These are phyloP conservation scores for Penicillium pancosmium DNA, from an alignment of 495 filamentous ascomycete species.

Conservation along the genomic window DNA sequence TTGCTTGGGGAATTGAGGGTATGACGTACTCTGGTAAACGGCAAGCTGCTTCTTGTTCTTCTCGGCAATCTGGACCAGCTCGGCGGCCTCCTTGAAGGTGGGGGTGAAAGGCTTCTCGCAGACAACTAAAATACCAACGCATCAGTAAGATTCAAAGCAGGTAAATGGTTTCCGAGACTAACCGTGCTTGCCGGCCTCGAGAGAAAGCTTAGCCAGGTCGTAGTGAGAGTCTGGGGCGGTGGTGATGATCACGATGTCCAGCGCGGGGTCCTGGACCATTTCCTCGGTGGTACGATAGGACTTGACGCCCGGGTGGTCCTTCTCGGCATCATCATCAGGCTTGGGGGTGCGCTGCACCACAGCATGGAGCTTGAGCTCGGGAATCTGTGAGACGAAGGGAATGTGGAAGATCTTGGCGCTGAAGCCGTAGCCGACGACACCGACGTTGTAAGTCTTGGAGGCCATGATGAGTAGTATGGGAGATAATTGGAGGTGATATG, in stretches of 20 bases:
- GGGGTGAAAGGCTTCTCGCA: slow-evolving; percentile 91
- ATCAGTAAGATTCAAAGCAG: neutral
- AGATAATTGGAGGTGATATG: neutral
- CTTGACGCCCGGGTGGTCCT: slow-evolving; percentile 68
- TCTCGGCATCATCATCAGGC: slow-evolving; percentile 61
- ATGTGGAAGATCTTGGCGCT: slow-evolving; percentile 92
- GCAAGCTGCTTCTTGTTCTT: slow-evolving; percentile 64
- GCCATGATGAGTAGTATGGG: slow-evolving; percentile 37
- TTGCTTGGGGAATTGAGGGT: neutral
- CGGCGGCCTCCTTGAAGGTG: slow-evolving; percentile 68
- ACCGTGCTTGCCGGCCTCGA: slow-evolving; percentile 78
- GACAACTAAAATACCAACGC: slow-evolving; percentile 50
- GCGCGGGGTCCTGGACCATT: slow-evolving; percentile 63
- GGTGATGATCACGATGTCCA: slow-evolving; percentile 75
- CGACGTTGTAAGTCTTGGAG: slow-evolving; percentile 57
- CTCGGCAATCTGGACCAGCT: slow-evolving; percentile 67
- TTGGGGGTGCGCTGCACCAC: slow-evolving; percentile 79
- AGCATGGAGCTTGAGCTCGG: slow-evolving; percentile 69
- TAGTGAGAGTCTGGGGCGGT: slow-evolving; percentile 80
- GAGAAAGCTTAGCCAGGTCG: slow-evolving; percentile 61
- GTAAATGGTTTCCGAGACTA: neutral
- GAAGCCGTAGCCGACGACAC: slow-evolving; percentile 69
- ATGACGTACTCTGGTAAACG: slow-evolving; percentile 74
- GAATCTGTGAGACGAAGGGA: slow-evolving; percentile 71
- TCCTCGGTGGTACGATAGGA: slow-evolving; percentile 63